These are phyloP conservation scores for Hypomyces perniciosus DNA, from an alignment of 2,329 filamentous ascomycete species.

Conservation along the genomic window DNA sequence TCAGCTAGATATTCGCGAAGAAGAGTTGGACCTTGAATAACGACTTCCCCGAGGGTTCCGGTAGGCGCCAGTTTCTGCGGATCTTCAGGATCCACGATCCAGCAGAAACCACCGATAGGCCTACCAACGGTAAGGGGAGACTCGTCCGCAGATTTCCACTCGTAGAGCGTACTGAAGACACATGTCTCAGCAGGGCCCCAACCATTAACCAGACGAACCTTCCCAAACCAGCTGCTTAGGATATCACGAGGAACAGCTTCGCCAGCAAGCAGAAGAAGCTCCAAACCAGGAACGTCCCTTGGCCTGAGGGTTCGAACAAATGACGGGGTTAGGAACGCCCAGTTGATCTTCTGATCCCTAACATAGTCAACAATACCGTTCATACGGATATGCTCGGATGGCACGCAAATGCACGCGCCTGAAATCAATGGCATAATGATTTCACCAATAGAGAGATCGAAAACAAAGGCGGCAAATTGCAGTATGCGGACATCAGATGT, in stretches of 20 bases:
- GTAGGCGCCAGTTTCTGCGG: conserved; percentile 1
- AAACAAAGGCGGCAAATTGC: conserved; percentile 6
- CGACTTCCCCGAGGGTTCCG: conserved; percentile 4
- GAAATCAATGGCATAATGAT: neutral
- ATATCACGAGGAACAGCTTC: conserved; percentile 6
- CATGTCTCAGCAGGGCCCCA: conserved; percentile 9
- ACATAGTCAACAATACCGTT: neutral
- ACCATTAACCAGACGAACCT: neutral
- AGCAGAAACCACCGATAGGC: conserved; percentile 3
- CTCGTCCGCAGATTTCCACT: neutral
- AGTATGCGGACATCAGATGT: neutral
- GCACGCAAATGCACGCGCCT: conserved; percentile 1
- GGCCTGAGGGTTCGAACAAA: neutral
- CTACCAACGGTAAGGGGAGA: conserved; percentile 1
- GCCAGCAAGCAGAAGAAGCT: conserved; percentile 2
- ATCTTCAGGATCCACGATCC: conserved; percentile 8
- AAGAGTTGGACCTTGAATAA: conserved; percentile 4
- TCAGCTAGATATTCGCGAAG: conserved; percentile 7
- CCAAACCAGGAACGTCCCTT: neutral
- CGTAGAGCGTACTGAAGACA: conserved; percentile 1
- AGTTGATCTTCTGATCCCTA: neutral
- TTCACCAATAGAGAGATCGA: conserved; percentile 11
- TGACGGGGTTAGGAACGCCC: conserved; percentile 3
- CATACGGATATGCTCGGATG: conserved; percentile 5
- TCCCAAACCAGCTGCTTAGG: conserved; percentile 1